Evolutionary conservation across 2,329 filamentous ascomycete genomes (phyloP), one percentile per base, ranked within the genome.

Genomic region (Ramularia endophylla): DNA sequence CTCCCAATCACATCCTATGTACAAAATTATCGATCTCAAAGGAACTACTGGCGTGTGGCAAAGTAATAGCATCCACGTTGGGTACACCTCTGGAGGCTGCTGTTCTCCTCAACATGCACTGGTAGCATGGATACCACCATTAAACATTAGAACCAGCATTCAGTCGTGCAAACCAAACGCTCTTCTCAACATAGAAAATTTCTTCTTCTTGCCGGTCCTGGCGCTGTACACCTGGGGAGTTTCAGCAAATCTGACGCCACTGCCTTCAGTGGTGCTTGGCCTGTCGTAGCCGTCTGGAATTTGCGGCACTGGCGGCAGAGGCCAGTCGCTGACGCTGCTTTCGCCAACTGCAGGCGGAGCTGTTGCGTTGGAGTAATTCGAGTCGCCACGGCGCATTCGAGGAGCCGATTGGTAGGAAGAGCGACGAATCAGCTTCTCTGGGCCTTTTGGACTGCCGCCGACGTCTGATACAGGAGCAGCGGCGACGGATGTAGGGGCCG

Each of bases 171-270:
- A 60, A 36, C 72, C 69, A 63, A 87, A 83, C 61, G 83, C 81
- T 60, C 71, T 77, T 59, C 83, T 77, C 58, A 87, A 62, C 40
- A 70, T 66, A 30, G 73, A 72, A 62, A 87, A 86, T 63, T 81
- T 84, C 72, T 85, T 86, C 66, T 74, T 76, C 61, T 69, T 71
- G 33, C 62, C 58, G 5, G 60, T 63, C 38, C 61, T 47, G 11
- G 59, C 51, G 30, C 63, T 57, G 22, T 61, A 57, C 2, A 59
- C 54, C 22, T 28, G 16, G 13, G 39, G 49, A 25, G 37, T 38
- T 28, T 42, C 40, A 15, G 46, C 40, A 19, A 35, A 43, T 41
- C 29, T 42, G 33, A 34, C 41, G 38, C 25, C 42, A 19, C 19
- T 38, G n/a, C 60, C 61, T 36, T 64, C 62, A 36, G 48, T 54